Evolutionary conservation across 805 yeast genomes (phyloP).

Genomic region (Pichia nakasei): DNA sequence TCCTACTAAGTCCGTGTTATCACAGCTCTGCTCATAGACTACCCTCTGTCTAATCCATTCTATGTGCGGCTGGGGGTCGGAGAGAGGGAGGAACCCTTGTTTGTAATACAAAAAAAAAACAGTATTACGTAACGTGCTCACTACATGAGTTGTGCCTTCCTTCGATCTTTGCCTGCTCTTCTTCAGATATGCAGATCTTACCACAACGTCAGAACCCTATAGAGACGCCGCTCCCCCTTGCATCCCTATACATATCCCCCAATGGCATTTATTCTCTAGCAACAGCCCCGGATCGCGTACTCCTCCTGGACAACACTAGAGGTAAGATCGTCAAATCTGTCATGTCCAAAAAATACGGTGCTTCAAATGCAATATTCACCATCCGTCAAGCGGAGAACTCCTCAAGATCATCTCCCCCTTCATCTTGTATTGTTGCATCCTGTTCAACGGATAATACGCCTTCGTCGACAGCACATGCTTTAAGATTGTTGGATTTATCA

Average conservation of each 20-base stretch:
- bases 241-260: slow-evolving; percentile 43
- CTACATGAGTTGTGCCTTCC: no score
- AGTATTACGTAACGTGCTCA: no score
- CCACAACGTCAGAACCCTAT: slow-evolving; percentile 15
- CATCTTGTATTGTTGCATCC: slow-evolving; percentile 68
- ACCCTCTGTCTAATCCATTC: no score
- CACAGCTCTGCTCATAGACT: no score
- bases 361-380: slow-evolving; percentile 77
- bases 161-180: no score
- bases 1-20: no score
- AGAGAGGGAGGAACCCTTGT: no score
- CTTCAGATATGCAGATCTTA: neutral
- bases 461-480: slow-evolving; percentile 47
- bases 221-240: slow-evolving; percentile 29
- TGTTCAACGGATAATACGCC: slow-evolving; percentile 36
- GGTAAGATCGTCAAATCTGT: slow-evolving; percentile 65
- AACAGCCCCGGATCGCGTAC: slow-evolving; percentile 74
- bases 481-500: slow-evolving; percentile 67
- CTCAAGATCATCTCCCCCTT: slow-evolving; percentile 36
- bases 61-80: no score
- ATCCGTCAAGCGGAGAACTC: slow-evolving; percentile 26
- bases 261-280: slow-evolving; percentile 73
- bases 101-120: no score
- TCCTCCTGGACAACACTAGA: slow-evolving; percentile 63
- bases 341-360: slow-evolving; percentile 86